Evolutionary conservation across 805 yeast genomes (phyloP), one percentile per base, ranked within the genome.

Genomic region (Osmozyma mogii): DNA sequence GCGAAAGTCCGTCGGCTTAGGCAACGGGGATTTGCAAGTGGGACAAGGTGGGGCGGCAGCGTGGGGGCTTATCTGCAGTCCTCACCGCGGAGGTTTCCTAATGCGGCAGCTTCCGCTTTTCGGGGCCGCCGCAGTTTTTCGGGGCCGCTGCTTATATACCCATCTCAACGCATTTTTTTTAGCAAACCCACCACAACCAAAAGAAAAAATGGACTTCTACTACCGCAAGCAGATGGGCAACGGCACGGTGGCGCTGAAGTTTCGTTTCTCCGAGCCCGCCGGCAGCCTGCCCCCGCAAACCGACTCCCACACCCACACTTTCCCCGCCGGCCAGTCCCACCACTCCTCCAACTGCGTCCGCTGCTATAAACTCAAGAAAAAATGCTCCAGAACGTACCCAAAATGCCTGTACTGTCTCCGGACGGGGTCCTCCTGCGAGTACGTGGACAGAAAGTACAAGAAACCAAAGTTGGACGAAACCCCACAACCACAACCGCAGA

Each of bases 341-440:
- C 62, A 57, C 34, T 50, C 57, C 9, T 50, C 48, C 37, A 61
- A 58, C 45, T 62, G 68, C 35, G 51, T 42, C 20, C 43, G 66
- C 13, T 62, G 68, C 43, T 61, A 63, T 35, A 45, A 61, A 22
- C 48, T 63, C 32, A 63, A 63, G 48, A 63, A 63, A 40, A 60
- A 61, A 41, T 63, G 68, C 37, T 49, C 54, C 26, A 46, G 67
- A 29, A 50, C 49, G 19, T 55, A 53, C 31, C 68, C 69, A 7
- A 44, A 39, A 30, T 63, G 70, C 30, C 41, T 47, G 24, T 52
- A 58, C 38, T 63, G 70, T 37, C 30, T 26, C n/a, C 54, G 54
- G 32, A 44, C 64, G 3, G 52, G 56, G 2, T 39, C 58, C 17
- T 52, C 42, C 17, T 63, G 70, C 34, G 60, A 57, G 32, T 63